Conservation (phyloP, 257 asterid species). For the Lantana camara region DNA sequence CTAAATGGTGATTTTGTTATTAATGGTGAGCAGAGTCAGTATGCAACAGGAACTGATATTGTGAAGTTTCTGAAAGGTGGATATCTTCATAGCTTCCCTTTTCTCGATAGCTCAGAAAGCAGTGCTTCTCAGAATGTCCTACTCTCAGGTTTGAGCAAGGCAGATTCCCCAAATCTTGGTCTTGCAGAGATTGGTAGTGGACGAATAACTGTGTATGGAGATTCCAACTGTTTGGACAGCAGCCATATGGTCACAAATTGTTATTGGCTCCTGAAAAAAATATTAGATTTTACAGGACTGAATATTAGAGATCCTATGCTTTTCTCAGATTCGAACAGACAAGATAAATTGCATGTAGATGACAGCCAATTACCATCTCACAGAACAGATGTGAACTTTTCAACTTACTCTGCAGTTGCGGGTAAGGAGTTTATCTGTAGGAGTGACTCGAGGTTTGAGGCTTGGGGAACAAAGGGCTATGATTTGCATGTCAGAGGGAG, state of each 20-base stretch:
- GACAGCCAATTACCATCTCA: slow-evolving; percentile 94
- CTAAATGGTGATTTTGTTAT: too few species aligned
- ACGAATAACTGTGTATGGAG: slow-evolving; percentile 84
- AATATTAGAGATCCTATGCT: too few species aligned
- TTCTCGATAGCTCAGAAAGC: slow-evolving; percentile 95
- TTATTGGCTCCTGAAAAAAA: too few species aligned
- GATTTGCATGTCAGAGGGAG: too few species aligned
- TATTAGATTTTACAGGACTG: too few species aligned
- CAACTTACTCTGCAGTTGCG: slow-evolving; percentile 73
- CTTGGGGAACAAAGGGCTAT: slow-evolving; percentile 89
- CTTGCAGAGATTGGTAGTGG: slow-evolving; percentile 75
- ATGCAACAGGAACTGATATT: slow-evolving; percentile 94
- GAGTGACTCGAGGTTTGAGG: slow-evolving; percentile 88
- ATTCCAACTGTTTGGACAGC: slow-evolving; percentile 97
- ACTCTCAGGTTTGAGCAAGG: slow-evolving; percentile 94
- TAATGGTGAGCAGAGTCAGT: slow-evolving; percentile 89
- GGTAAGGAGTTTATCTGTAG: slow-evolving; percentile 76
- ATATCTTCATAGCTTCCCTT: slow-evolving; percentile 92
- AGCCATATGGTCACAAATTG: too few species aligned
- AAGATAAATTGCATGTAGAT: too few species aligned
- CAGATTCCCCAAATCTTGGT: slow-evolving; percentile 94
- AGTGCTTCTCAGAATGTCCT: too few species aligned
- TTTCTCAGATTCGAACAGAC: too few species aligned
- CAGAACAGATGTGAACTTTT: slow-evolving; percentile 89
- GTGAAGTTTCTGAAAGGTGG: slow-evolving; percentile 92